Conservation (phyloP, 345 rosid species). For the Abelmoschus esculentus region DNA sequence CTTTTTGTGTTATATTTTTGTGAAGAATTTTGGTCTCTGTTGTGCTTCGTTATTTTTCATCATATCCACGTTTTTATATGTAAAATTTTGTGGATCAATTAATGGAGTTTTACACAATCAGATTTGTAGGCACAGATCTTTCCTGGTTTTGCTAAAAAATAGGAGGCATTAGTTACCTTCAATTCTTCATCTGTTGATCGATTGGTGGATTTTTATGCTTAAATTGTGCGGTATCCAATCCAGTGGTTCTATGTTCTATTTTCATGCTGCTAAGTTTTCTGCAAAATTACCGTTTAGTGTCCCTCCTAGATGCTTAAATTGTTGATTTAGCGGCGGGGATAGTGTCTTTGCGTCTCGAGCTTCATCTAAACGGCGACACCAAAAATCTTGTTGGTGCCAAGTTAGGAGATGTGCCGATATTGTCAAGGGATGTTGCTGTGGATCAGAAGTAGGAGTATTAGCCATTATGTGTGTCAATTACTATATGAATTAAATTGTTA, state of each 20-base stretch:
- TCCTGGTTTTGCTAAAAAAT: not conserved
- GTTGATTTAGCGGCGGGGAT: not conserved
- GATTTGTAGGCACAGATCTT: not conserved
- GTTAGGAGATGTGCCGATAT: not conserved
- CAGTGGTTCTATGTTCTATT: not conserved
- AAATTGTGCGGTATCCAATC: not conserved
- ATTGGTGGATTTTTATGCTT: not conserved
- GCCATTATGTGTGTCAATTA: not conserved
- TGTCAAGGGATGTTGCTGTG: not conserved
- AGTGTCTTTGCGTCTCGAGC: not conserved
- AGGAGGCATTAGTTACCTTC: not conserved
- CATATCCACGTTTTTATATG: not conserved
- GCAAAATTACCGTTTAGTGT: not conserved
- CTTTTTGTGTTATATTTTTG: not conserved
- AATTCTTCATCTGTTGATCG: not conserved
- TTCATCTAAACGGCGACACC: not conserved
- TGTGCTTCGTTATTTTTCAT: not conserved
- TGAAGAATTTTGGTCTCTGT: not conserved
- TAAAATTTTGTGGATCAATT: not conserved
- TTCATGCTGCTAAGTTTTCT: not conserved
- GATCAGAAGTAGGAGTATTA: not conserved
- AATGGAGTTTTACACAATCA: not conserved
- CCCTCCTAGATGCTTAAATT: not conserved
- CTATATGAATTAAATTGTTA: not conserved
- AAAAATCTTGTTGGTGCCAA: not conserved